A percentile compares a stretch with the other conserved stretches of the same genome.
These are phyloP conservation scores for Piper longum DNA, from an alignment of 164 flowering plant genomes.

Conservation along the genomic window DNA sequence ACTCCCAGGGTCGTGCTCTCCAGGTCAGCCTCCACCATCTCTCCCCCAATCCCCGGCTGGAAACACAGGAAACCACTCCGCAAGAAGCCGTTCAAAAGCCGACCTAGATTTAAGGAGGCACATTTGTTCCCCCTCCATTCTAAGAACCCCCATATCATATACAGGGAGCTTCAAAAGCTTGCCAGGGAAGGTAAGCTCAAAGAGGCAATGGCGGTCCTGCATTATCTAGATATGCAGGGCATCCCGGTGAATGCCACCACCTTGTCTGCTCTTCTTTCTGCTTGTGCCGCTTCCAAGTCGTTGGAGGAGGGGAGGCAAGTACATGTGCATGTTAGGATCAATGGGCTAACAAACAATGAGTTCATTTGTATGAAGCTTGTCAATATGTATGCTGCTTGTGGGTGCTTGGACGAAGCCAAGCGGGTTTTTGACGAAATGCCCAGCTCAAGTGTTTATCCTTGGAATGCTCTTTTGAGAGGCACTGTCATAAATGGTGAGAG, in stretches of 20 bases:
- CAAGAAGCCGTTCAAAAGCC: background rate
- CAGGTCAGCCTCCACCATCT: background rate
- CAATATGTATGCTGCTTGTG: slow-evolving; percentile 61
- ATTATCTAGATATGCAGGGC: slow-evolving; percentile 52
- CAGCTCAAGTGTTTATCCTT: slow-evolving; percentile 36
- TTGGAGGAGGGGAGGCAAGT: slow-evolving; percentile 27
- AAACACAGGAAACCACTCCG: background rate
- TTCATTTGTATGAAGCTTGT: slow-evolving; percentile 57
- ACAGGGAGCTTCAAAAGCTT: slow-evolving; percentile 44
- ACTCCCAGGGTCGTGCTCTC: background rate
- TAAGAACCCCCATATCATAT: slow-evolving; percentile 49
- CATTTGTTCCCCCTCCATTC: slow-evolving; percentile 23
- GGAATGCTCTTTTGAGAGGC: slow-evolving; percentile 84
- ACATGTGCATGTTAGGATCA: slow-evolving; percentile 42
- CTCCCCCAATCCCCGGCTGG: background rate
- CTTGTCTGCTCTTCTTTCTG: slow-evolving; percentile 48
- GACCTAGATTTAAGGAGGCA: background rate
- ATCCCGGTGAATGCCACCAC: slow-evolving; percentile 66
- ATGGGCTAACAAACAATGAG: slow-evolving; percentile 54
- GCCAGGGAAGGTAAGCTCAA: slow-evolving; percentile 46
- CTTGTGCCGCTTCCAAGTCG: slow-evolving; percentile 44
- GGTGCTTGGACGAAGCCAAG: slow-evolving; percentile 50
- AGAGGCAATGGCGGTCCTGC: slow-evolving; percentile 53
- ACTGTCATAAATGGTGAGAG: slow-evolving; percentile 46
- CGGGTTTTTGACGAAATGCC: slow-evolving; percentile 34